These are phyloP conservation scores for Suillus paluster DNA, from an alignment of 768 basidiomycete genomes.

Conservation along the genomic window DNA sequence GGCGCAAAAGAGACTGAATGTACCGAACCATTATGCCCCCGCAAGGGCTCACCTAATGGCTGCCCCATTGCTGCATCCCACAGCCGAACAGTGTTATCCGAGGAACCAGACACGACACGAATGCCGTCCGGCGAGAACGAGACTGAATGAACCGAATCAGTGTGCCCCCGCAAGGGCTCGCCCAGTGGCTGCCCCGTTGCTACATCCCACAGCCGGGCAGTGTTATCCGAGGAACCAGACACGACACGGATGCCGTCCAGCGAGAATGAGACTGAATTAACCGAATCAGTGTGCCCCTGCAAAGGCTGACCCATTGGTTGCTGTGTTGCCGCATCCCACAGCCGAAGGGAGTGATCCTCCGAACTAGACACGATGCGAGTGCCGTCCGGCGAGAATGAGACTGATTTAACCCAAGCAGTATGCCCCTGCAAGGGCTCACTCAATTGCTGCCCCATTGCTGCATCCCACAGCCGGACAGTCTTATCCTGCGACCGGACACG, in stretches of 20 bases:
- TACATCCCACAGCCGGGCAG: constrained; percentile 12
- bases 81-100: constrained; percentile 8
- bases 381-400: too few species aligned
- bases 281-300: neutral
- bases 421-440: too few species aligned
- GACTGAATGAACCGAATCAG: neutral
- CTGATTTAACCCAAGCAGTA: too few species aligned
- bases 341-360: too few species aligned
- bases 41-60: constrained; percentile 1
- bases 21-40: constrained; percentile 18
- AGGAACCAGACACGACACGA: constrained; percentile 14
- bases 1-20: constrained; percentile 21
- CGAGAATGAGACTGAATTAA: constrained; percentile 23
- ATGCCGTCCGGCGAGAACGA: constrained; percentile 20
- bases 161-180: constrained; percentile 12
- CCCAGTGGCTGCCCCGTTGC: constrained; percentile 2
- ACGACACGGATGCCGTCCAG: constrained; percentile 15
- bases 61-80: constrained; percentile 12
- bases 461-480: too few species aligned
- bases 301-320: too few species aligned
- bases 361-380: too few species aligned
- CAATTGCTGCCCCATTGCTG: too few species aligned
- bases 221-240: constrained; percentile 13
- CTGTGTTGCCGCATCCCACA: too few species aligned
- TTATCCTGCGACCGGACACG: too few species aligned